Percentiles rank a stretch among this genome's conserved stretches.
These are phyloP conservation scores for Solanum pimpinellifolium DNA, from an alignment of 257 asterid genomes.

Conservation along the genomic window DNA sequence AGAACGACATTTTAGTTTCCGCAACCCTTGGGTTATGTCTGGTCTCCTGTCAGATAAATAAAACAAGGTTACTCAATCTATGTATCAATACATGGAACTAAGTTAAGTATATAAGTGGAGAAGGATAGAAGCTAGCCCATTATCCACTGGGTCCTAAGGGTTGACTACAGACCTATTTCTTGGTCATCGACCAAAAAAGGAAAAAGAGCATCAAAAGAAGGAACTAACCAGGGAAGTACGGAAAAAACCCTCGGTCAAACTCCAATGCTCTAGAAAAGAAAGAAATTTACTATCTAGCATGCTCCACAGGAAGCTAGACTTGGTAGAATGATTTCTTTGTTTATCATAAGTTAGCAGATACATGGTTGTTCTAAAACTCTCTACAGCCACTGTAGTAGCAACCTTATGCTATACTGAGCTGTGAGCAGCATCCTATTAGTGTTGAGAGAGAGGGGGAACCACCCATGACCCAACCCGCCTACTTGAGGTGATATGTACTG, in stretches of 20 bases:
- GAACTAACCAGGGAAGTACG: background rate
- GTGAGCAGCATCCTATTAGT: background rate
- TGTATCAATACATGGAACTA: background rate
- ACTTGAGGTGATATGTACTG: background rate
- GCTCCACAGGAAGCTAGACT: background rate
- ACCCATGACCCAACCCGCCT: background rate
- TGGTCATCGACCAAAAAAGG: background rate
- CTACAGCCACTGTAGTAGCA: background rate
- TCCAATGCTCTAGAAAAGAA: background rate
- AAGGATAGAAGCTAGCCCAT: background rate
- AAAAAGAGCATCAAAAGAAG: background rate
- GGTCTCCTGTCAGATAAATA: slow-evolving; percentile 37
- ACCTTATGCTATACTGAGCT: background rate
- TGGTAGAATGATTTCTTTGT: background rate
- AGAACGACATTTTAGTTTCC: slow-evolving; percentile 39
- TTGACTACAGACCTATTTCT: background rate
- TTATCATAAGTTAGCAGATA: background rate
- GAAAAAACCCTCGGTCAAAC: background rate
- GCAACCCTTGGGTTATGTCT: slow-evolving; percentile 38
- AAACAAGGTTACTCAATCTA: background rate
- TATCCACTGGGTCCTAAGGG: background rate
- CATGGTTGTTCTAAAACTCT: background rate
- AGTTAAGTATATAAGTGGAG: background rate
- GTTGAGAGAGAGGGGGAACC: background rate
- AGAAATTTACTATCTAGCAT: background rate